Evolutionary conservation across 768 basidiomycete genomes (phyloP).

Genomic region (Lactifluus piperatus): DNA sequence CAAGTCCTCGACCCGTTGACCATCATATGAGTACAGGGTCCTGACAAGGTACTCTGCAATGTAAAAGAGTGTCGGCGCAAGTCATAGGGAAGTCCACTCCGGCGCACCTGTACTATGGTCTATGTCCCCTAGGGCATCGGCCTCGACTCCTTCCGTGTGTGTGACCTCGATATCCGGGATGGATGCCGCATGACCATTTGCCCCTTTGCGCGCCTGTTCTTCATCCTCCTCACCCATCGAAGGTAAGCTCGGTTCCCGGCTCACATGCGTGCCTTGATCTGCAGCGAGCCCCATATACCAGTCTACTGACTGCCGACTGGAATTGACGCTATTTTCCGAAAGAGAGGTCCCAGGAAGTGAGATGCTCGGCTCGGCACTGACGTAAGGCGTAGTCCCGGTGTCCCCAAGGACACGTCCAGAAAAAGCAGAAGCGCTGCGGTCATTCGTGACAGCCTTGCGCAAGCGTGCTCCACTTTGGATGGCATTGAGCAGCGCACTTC

Average conservation of each 20-base stretch:
- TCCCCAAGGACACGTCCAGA: conserved; percentile 79
- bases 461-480: conserved; percentile 74
- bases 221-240: conserved; percentile 57
- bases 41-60: conserved; percentile 61
- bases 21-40: conserved; percentile 78
- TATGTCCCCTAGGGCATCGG: conserved; percentile 61
- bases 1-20: conserved; percentile 82
- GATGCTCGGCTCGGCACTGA: conserved; percentile 38
- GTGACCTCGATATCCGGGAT: conserved; percentile 55
- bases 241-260: conserved; percentile 34
- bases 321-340: conserved; percentile 31
- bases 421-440: conserved; percentile 62
- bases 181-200: conserved; percentile 23
- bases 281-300: conserved; percentile 89
- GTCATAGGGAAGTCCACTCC: not conserved
- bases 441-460: conserved; percentile 70
- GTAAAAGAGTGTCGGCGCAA: conserved; percentile 5
- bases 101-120: conserved; percentile 53
- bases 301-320: conserved; percentile 62
- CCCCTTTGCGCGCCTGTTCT: conserved; percentile 32
- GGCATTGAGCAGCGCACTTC: conserved; percentile 60
- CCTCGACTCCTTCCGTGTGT: conserved; percentile 28
- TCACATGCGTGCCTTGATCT: conserved; percentile 39
- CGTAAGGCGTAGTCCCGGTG: conserved; percentile 58
- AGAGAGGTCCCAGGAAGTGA: conserved; percentile 32